Conservation (phyloP, 2,329 filamentous ascomycete species). For the Diplocarpon mali region DNA sequence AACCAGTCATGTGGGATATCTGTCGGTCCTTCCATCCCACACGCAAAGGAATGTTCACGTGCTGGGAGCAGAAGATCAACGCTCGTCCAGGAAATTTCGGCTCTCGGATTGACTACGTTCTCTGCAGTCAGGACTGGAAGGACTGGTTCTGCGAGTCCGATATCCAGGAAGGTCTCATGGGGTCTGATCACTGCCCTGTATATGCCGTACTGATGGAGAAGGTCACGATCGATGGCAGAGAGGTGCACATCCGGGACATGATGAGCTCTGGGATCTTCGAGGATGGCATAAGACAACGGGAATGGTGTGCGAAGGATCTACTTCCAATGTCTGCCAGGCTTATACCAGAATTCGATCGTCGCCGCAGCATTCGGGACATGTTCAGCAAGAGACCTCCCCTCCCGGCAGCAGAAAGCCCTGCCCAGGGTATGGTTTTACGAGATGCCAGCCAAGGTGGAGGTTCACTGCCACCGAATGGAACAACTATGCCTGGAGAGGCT, state of each 20-base stretch:
- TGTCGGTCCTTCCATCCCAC: conserved; percentile 70
- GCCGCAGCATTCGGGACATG: conserved; percentile 87
- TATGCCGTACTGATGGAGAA: conserved; percentile 61
- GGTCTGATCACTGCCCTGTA: conserved; percentile 93
- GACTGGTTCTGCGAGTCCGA: conserved; percentile 70
- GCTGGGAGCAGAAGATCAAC: conserved; percentile 92
- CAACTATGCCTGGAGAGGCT: too few species aligned
- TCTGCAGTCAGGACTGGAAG: conserved; percentile 70
- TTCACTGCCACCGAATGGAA: neutral
- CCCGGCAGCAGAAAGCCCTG: conserved; percentile 11
- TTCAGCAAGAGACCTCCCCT: conserved; percentile 48
- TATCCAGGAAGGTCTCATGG: conserved; percentile 88
- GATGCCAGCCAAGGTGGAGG: neutral
- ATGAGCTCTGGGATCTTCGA: conserved; percentile 74
- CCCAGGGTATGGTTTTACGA: neutral
- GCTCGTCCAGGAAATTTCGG: conserved; percentile 93
- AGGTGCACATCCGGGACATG: conserved; percentile 53
- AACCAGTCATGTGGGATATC: conserved; percentile 70
- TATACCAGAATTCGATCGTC: conserved; percentile 77
- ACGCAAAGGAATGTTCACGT: conserved; percentile 89
- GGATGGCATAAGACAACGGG: conserved; percentile 50
- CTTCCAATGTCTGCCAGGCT: conserved; percentile 70
- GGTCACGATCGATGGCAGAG: conserved; percentile 39
- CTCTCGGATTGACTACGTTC: conserved; percentile 83
- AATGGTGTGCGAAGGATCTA: conserved; percentile 56